Percentiles rank a stretch among this genome's conserved stretches.
Evolutionary conservation across 2,329 filamentous ascomycete species (phyloP).

Genomic region (Colletotrichum orchidophilum): DNA sequence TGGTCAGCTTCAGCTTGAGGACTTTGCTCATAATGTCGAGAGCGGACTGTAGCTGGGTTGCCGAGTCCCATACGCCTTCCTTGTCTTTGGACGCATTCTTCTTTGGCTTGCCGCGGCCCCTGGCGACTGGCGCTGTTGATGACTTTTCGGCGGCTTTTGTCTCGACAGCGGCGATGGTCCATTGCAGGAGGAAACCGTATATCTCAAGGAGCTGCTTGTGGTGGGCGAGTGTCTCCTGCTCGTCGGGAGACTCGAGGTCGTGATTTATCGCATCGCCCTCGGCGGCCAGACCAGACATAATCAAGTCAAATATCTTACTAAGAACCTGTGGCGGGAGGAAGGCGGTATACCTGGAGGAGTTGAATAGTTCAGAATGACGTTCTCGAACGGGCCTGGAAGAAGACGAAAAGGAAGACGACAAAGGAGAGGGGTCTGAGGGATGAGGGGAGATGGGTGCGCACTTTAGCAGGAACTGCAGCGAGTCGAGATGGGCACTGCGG

Average conservation of each 20-base stretch:
- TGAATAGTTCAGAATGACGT: constrained; percentile 65
- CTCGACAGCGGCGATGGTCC: constrained; percentile 95
- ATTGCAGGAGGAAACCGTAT: constrained; percentile 93
- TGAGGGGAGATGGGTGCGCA: constrained; percentile 71
- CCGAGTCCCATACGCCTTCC: constrained; percentile 88
- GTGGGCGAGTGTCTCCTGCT: constrained; percentile 85
- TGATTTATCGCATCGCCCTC: constrained; percentile 87
- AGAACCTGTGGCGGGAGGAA: constrained; percentile 83
- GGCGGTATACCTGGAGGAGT: constrained; percentile 79
- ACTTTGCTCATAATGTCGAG: constrained; percentile 97
- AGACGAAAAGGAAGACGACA: constrained; percentile 38
- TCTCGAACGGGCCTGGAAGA: constrained; percentile 36
- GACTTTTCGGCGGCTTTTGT: constrained; percentile 93
- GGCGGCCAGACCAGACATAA: constrained; percentile 84
- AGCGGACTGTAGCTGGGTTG: constrained; percentile 84
- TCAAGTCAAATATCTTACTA: constrained; percentile 91
- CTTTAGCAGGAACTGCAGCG: constrained; percentile 95
- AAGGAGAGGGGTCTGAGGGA: constrained; percentile 37
- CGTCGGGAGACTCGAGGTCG: constrained; percentile 86
- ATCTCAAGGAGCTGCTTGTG: constrained; percentile 94
- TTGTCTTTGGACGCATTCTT: constrained; percentile 75
- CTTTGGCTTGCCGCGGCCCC: constrained; percentile 79
- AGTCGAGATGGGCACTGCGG: constrained; percentile 84
- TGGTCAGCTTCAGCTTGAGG: constrained; percentile 88
- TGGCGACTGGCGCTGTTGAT: constrained; percentile 72